Base-by-base conservation (phyloP, 1,284 basidiomycete genomes). In the Pyrrhoderma noxium region DNA sequence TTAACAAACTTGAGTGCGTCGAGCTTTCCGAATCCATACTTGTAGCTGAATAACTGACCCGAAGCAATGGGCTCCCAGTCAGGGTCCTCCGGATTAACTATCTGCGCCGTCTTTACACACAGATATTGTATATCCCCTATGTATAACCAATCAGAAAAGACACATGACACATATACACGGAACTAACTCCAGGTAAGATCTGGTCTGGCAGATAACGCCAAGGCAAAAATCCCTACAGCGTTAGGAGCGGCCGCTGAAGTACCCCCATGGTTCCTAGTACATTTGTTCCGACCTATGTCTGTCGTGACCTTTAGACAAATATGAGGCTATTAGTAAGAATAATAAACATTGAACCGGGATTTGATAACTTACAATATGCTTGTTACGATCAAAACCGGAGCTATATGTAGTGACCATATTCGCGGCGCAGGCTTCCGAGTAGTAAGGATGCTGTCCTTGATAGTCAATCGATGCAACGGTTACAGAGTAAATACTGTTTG, bases 241-340 rank as follows among this genome's bases (percentile, higher is more conserved):
- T 99, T 89, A 1, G 96, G 96, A 2, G 96, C 96, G 2, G 96
- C 96, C n/a, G 96, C 96, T 18, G 93, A 97, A 0, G 96, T 99
- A n/a, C 96, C 96, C 21, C 96, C 96, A 63, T 99, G 96, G 0
- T 70, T 75, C 43, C 74, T 75, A 1, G 94, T 79, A 67, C 96
- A 99, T 56, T 80, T 77, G 58, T 89, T 80, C 64, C 88, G 80
- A 5, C 93, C 91, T 39, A 89, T 83, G 62, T 99, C 96, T 11
- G 94, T 98, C 0, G 96, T 99, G 52, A 93, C 88, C 92, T 95
- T 49, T 46, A 45, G 37, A 49, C 58, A 16, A 55, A 44, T n/a
- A 11, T 27, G n/a, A n/a, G n/a, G n/a, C 45, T 13, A 47, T 18
- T 34, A 46, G 9, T 36, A 16, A 31, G 11, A 43, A 45, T 36